A percentile compares a stretch with the other conserved stretches of the same genome.
Evolutionary conservation across 2,329 filamentous ascomycete genomes (phyloP).

Genomic region (Aquanectria penicillioides): DNA sequence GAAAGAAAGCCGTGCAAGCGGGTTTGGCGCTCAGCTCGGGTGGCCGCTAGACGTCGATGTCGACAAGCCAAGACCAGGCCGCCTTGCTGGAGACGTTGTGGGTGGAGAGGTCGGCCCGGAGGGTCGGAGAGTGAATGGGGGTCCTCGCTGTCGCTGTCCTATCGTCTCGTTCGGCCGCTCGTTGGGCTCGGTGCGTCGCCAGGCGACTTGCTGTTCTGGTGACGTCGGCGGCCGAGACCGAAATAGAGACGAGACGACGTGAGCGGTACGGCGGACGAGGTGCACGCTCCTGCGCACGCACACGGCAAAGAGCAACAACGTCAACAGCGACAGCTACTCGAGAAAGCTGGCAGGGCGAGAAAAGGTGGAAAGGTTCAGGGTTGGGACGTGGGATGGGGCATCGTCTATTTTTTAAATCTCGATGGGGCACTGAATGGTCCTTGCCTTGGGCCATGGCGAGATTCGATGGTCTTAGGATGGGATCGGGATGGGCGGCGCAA

Average conservation of each 20-base stretch:
- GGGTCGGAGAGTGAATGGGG: conserved; percentile 28
- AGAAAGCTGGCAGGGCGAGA: not conserved
- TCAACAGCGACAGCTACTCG: conserved; percentile 5
- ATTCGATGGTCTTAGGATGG: conserved; percentile 14
- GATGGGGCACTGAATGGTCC: conserved; percentile 1
- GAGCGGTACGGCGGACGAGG: conserved; percentile 1
- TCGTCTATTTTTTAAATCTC: conserved; percentile 10
- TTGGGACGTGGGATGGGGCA: not conserved
- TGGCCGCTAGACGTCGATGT: conserved; percentile 34
- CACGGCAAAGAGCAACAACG: not conserved
- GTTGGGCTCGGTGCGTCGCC: conserved; percentile 33
- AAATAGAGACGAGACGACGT: conserved; percentile 23
- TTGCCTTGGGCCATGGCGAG: conserved; percentile 7
- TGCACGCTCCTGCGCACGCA: conserved; percentile 9
- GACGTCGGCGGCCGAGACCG: conserved; percentile 41
- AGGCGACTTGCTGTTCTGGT: conserved; percentile 38
- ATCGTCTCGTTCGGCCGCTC: conserved; percentile 18
- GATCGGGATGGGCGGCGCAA: conserved; percentile 20
- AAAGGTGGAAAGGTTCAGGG: not conserved
- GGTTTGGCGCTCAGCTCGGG: conserved; percentile 47
- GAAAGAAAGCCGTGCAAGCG: conserved; percentile 37
- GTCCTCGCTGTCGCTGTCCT: conserved; percentile 18
- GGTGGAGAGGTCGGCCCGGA: conserved; percentile 44
- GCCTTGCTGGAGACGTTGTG: conserved; percentile 41
- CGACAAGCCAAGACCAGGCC: conserved; percentile 39